These are phyloP conservation scores for Mucor circinelloides DNA, from an alignment of 371 early-diverging fungal genomes.

Conservation along the genomic window DNA sequence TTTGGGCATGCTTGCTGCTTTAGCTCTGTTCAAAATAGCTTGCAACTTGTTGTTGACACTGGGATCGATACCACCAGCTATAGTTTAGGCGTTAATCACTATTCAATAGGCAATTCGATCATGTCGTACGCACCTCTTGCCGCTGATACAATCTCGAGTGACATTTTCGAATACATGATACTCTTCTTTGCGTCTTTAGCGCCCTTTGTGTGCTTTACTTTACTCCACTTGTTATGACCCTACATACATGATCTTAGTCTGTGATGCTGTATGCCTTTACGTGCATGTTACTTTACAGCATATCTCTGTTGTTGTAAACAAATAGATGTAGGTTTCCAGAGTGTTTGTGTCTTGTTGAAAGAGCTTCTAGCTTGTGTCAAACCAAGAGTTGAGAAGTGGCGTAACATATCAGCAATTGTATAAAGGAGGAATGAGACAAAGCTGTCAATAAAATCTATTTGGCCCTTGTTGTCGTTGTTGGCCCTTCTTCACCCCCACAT, in stretches of 20 bases:
- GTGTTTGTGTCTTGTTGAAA: slow-evolving; percentile 1
- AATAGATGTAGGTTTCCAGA: slow-evolving; percentile 6
- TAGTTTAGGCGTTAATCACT: too few species aligned
- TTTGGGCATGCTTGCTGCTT: slow-evolving; percentile 68
- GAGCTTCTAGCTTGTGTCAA: neutral
- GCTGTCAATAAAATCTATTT: neutral
- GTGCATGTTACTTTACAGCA: slow-evolving; percentile 29
- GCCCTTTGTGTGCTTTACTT: slow-evolving; percentile 68
- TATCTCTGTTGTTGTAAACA: slow-evolving; percentile 41
- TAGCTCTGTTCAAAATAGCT: slow-evolving; percentile 65
- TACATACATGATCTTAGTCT: slow-evolving; percentile 1
- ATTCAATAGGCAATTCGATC: too few species aligned
- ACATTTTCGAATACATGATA: slow-evolving; percentile 56
- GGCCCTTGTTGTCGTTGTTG: neutral
- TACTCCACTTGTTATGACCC: slow-evolving; percentile 76
- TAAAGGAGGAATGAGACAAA: neutral
- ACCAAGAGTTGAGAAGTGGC: slow-evolving; percentile 3
- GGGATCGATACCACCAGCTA: slow-evolving; percentile 60
- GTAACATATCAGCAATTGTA: neutral
- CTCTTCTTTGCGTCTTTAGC: slow-evolving; percentile 60
- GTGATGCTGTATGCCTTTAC: neutral
- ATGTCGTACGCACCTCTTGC: slow-evolving; percentile 44
- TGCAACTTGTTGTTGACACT: slow-evolving; percentile 52
- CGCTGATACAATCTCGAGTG: slow-evolving; percentile 63
- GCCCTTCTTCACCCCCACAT: neutral